Base-by-base conservation (phyloP, 768 basidiomycete species). In the Pleurotus pulmonarius region DNA sequence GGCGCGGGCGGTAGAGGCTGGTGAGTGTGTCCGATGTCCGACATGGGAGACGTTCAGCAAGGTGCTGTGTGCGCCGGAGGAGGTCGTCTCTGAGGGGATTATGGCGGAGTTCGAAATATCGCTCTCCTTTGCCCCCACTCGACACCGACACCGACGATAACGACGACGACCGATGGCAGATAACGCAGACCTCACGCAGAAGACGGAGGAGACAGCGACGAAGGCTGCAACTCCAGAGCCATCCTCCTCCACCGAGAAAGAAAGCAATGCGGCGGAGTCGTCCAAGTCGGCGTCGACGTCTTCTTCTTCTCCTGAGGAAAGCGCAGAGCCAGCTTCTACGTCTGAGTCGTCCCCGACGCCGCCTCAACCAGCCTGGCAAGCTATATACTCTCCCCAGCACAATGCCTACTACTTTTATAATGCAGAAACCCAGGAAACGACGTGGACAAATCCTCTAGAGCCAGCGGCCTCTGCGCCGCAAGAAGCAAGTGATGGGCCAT, bases 371-470 rank as follows among this genome's bases (percentile, higher is more conserved):
- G 53, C 80, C 24, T 93, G 92, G 91, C 92, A 92, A 69, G 91
- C 91, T 38, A 79, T 94, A 26, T 93, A 79, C 72, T 85, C 90
- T 1, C 82, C 89, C 1, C 76, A 85, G 59, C 83, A 90, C 73
- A 88, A 82, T 69, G 78, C 88, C 8, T 94, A 94, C 72, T 94
- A 94, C 69, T 94, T 92, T 75, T 89, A 79, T 78, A 94, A 92
- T 70, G 56, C 83, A 8, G 68, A 72, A 58, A 92, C 91, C 0
- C 76, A 86, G 53, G 83, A 92, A 72, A 93, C 91, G 15, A 93
- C 91, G 2, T 93, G 92, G 92, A 73, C 74, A 25, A 93, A 93
- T 64, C 91, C 91, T 8, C 75, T 94, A 40, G 73, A 81, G 44
- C 70, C 70, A 15, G 57, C 68, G 16, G 66, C 61, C 48, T 61